Percentiles rank a stretch among this genome's conserved stretches.
Conservation (phyloP, 2,329 filamentous ascomycete species). For the Aspergillus intermedius region DNA sequence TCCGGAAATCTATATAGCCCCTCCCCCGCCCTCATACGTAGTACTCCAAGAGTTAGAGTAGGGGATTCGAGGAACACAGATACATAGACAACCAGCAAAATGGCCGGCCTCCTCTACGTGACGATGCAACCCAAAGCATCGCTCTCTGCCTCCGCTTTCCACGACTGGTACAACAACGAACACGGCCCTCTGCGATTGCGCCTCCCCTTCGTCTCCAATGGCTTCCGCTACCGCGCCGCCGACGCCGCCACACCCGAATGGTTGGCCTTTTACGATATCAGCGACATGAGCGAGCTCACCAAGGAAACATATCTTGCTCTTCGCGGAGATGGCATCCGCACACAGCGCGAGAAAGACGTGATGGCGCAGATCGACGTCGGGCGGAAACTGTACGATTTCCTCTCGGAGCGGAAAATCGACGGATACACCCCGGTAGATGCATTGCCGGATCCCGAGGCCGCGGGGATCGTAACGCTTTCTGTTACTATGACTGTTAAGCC, state of each 20-base stretch:
- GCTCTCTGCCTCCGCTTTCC: slow-evolving; percentile 63
- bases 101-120: slow-evolving; percentile 69
- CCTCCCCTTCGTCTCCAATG: slow-evolving; percentile 66
- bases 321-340: slow-evolving; percentile 45
- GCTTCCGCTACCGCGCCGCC: slow-evolving; percentile 68
- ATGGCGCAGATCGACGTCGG: slow-evolving; percentile 63
- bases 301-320: slow-evolving; percentile 57
- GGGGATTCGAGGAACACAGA: not conserved
- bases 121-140: slow-evolving; percentile 72
- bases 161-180: slow-evolving; percentile 93
- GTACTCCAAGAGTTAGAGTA: not conserved
- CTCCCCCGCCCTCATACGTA: not conserved
- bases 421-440: slow-evolving; percentile 57
- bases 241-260: slow-evolving; percentile 60
- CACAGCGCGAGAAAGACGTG: slow-evolving; percentile 53
- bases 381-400: slow-evolving; percentile 63
- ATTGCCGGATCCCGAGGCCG: slow-evolving; percentile 52
- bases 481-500: slow-evolving; percentile 55
- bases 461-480: slow-evolving; percentile 56
- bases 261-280: slow-evolving; percentile 76
- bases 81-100: slow-evolving; percentile 9
- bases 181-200: slow-evolving; percentile 77
- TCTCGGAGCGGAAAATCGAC: slow-evolving; percentile 50
- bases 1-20: not conserved
- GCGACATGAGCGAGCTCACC: slow-evolving; percentile 63